Percentiles rank a stretch among this genome's conserved stretches.
These are phyloP conservation scores for Hysterium pulicare DNA, from an alignment of 2,329 filamentous ascomycete genomes.

Conservation along the genomic window DNA sequence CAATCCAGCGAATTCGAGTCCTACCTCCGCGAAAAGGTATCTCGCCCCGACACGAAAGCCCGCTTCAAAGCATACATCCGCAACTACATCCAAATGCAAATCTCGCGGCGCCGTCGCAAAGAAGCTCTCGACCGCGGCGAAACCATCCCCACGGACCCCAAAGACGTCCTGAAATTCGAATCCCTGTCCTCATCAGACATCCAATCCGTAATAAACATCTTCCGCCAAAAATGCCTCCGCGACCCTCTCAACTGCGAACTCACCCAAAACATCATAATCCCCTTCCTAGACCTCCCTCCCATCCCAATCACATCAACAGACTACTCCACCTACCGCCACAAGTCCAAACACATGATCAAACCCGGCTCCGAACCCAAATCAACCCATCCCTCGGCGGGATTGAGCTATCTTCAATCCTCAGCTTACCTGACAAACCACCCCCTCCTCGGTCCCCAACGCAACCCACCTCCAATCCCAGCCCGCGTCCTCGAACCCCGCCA, in stretches of 20 bases:
- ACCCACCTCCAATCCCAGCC: slow-evolving; percentile 52
- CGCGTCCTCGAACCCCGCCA: slow-evolving; percentile 50
- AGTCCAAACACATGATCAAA: slow-evolving; percentile 47
- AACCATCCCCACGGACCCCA: slow-evolving; percentile 18
- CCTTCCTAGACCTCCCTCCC: slow-evolving; percentile 56
- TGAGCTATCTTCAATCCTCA: slow-evolving; percentile 58
- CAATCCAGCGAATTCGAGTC: slow-evolving; percentile 53
- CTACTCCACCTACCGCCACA: slow-evolving; percentile 24
- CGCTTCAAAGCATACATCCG: slow-evolving; percentile 30
- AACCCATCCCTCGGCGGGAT: slow-evolving; percentile 65
- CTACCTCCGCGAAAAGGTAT: slow-evolving; percentile 47
- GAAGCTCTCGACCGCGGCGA: slow-evolving; percentile 15
- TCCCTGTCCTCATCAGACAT: slow-evolving; percentile 24
- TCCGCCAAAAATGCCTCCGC: slow-evolving; percentile 47
- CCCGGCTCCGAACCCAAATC: no score
- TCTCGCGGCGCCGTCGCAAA: slow-evolving; percentile 25
- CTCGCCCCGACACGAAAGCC: slow-evolving; percentile 28
- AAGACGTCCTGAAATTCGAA: no score
- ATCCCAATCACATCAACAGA: slow-evolving; percentile 22
- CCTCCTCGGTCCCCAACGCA: slow-evolving; percentile 56
- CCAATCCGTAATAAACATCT: slow-evolving; percentile 26
- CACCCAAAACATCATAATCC: slow-evolving; percentile 48
- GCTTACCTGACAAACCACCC: slow-evolving; percentile 59
- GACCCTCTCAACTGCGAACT: slow-evolving; percentile 49
- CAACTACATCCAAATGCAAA: slow-evolving; percentile 31